phyloP scores from a whole-genome alignment of 768 basidiomycete genomes.

The Rhodocollybia butyracea region DNA sequence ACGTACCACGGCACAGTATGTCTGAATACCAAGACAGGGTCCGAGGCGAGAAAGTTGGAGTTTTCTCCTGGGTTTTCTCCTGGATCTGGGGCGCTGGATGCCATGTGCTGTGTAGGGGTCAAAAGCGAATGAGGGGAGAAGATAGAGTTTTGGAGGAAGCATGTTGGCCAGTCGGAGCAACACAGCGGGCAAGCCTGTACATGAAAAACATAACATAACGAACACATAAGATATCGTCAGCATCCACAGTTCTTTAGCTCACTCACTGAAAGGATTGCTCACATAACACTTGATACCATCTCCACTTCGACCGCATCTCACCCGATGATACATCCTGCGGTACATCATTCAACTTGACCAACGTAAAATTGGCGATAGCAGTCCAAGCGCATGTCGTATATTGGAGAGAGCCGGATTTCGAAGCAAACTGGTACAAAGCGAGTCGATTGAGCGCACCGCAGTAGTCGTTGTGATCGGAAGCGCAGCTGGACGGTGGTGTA shows the following conservation, averaged over 20 bases:
- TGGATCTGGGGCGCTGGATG: slow-evolving; percentile 31
- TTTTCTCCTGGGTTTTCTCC: slow-evolving; percentile 44
- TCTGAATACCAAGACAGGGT: slow-evolving; percentile 39
- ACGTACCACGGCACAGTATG: slow-evolving; percentile 37
- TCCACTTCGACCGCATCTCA: slow-evolving; percentile 31
- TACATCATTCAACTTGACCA: slow-evolving; percentile 31
- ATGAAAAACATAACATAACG: background rate
- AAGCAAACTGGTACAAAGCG: slow-evolving; percentile 25
- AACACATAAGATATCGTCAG: background rate
- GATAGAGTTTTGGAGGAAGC: slow-evolving; percentile 36
- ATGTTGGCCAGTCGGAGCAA: slow-evolving; percentile 41
- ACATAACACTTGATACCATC: slow-evolving; percentile 34
- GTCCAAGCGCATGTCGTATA: slow-evolving; percentile 25
- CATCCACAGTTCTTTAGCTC: slow-evolving; percentile 1
- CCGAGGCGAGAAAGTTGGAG: slow-evolving; percentile 40
- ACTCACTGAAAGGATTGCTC: slow-evolving; percentile 39
- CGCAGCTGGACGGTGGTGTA: slow-evolving; percentile 40
- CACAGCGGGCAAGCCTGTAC: slow-evolving; percentile 36
- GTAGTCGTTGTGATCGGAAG: slow-evolving; percentile 32
- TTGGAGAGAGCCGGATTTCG: slow-evolving; percentile 25
- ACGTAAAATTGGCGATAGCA: slow-evolving; percentile 33
- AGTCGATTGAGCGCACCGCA: slow-evolving; percentile 39
- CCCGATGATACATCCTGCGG: slow-evolving; percentile 23
- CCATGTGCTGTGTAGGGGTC: no score
- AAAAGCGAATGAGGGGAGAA: slow-evolving; percentile 37